A percentile compares a stretch with the other conserved stretches of the same genome.
These are phyloP conservation scores for Solanum virginianum DNA, from an alignment of 257 asterid genomes.

Conservation along the genomic window DNA sequence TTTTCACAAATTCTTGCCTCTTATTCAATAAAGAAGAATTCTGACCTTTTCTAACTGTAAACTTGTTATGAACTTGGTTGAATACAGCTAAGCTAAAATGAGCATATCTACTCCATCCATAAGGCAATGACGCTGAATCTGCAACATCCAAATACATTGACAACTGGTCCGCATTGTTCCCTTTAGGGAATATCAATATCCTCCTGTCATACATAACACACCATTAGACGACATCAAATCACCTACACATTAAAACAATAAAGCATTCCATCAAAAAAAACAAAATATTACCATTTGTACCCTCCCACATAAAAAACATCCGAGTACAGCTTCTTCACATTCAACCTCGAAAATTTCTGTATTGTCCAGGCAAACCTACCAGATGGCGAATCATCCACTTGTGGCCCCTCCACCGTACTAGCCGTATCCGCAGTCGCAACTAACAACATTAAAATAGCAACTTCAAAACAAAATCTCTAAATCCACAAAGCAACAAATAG, in stretches of 20 bases:
- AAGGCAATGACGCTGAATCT: conserved; percentile 6
- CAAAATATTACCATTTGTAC: conserved; percentile 30
- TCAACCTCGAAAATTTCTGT: conserved; percentile 29
- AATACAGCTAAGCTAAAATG: conserved; percentile 7
- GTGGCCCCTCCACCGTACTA: background rate
- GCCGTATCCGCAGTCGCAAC: background rate
- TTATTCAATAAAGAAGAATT: background rate
- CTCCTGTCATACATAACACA: conserved; percentile 3
- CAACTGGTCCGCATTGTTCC: conserved; percentile 11
- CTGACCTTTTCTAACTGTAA: conserved; percentile 6
- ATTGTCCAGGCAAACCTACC: conserved; percentile 37
- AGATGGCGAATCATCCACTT: background rate
- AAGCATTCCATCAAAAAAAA: background rate
- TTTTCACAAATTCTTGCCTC: background rate
- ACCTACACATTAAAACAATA: background rate
- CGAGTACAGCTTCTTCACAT: conserved; percentile 36
- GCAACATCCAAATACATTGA: conserved; percentile 16
- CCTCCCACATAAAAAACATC: conserved; percentile 30
- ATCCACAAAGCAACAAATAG: background rate
- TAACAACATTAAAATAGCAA: background rate
- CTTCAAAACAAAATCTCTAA: background rate
- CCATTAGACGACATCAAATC: background rate
- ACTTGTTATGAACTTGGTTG: conserved; percentile 2
- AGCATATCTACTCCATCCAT: conserved; percentile 15
- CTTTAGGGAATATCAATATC: conserved; percentile 10